phyloP scores from a whole-genome alignment of 164 flowering plant genomes.

The Vitis cinerea region DNA sequence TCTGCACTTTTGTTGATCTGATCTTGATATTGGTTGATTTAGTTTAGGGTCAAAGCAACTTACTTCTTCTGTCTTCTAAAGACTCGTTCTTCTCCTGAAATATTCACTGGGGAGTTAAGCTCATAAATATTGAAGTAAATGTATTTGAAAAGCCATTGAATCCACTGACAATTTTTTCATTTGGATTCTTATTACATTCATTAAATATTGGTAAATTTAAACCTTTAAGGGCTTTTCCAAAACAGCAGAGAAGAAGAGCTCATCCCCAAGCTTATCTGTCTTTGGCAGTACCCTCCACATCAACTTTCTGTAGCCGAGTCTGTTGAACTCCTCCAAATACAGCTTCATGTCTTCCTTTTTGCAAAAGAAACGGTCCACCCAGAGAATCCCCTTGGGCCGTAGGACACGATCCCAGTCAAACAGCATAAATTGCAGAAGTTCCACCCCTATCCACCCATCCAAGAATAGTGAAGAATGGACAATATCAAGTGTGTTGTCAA shows the following conservation, averaged over 20 bases:
- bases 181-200: neutral
- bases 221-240: constrained; percentile 33
- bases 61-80: too few species aligned
- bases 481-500: constrained; percentile 44
- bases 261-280: constrained; percentile 32
- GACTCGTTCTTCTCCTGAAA: too few species aligned
- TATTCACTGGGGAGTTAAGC: too few species aligned
- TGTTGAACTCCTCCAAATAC: constrained; percentile 27
- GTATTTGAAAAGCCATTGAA: neutral
- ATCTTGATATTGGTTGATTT: too few species aligned
- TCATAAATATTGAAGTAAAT: neutral
- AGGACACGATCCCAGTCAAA: constrained; percentile 38
- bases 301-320: constrained; percentile 27
- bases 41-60: too few species aligned
- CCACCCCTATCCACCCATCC: constrained; percentile 42
- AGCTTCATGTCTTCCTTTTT: constrained; percentile 23
- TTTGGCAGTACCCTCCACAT: constrained; percentile 36
- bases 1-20: too few species aligned
- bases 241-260: constrained; percentile 39
- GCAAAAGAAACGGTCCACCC: constrained; percentile 44
- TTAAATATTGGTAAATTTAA: neutral
- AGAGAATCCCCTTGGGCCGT: constrained; percentile 34
- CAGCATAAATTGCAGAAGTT: constrained; percentile 40
- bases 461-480: constrained; percentile 37
- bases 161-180: neutral